Evolutionary conservation across 768 basidiomycete species (phyloP), one percentile per base, ranked within the genome.

Genomic region (Suillus ampliporus): DNA sequence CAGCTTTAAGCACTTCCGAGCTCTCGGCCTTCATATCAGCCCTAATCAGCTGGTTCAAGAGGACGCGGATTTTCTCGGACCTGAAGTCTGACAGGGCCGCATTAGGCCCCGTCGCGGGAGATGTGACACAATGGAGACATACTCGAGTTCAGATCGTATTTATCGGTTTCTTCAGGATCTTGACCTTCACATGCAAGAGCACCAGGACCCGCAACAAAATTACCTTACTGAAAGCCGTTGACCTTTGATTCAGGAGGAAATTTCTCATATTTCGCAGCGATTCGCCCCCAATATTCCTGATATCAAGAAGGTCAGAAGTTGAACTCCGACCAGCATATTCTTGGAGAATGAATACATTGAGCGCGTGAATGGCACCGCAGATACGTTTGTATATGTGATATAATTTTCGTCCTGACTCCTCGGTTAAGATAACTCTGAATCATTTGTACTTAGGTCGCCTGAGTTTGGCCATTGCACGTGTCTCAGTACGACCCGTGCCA

Each of bases 331-430:
- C 63, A 94, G 97, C 73, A 88, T 88, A 17, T 80, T 99, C 23
- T 80, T 99, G 53, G 97, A 98, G 80, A 96, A 97, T 79, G 97
- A 99, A 76, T 99, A 98, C 76, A 91, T 99, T 68, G 96, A 98
- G 72, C 89, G 97, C 37, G 90, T 94, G 15, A 94, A 94, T 23
- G 92, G 89, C 13, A 88, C 90, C 21, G 89, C 90, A 71, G 94
- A 96, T 77, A 91, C 91, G 38, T 77, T 77, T 60, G 72, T 73
- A 8, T 78, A 77, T 51, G 75, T 77, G 17, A 76, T 76, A 67
- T 79, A 65, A 72, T 58, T 61, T 31, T 48, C n/a, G n/a, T n/a
- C n/a, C n/a, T n/a, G n/a, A n/a, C 13, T 37, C 37, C 9, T 11
- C 37, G 58, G 46, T 13, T 21, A 46, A 46, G 43, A 46, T 11